Percentiles rank a stretch among this genome's conserved stretches.
Conservation (phyloP, 805 yeast genomes). For the Yarrowia sp. region DNA sequence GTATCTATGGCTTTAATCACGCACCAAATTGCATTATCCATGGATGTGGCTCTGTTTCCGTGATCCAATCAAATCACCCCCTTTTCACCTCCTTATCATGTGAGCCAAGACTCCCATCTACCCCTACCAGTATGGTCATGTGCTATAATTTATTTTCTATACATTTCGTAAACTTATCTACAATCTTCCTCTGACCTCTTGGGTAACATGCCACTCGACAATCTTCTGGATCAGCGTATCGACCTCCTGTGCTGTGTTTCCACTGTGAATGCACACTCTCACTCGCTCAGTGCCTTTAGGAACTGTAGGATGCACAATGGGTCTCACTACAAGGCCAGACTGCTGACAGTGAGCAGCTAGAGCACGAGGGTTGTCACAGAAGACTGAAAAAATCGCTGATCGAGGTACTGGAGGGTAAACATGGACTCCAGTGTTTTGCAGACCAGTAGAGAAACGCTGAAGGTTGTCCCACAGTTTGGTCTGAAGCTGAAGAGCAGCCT, state of each 20-base stretch:
- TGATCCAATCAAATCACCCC: no score
- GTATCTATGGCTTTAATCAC: no score
- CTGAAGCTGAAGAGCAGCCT: background rate
- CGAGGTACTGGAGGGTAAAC: conserved; percentile 2
- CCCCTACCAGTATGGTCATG: no score
- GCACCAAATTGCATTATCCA: no score
- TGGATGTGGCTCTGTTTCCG: no score
- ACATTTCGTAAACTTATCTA: background rate
- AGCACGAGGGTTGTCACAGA: conserved; percentile 29
- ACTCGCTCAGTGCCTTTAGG: conserved; percentile 34
- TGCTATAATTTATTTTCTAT: no score
- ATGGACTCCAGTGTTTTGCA: conserved; percentile 2
- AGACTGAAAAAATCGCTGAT: conserved; percentile 29
- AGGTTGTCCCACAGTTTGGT: background rate
- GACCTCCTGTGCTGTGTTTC: conserved; percentile 29
- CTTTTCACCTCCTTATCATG: no score
- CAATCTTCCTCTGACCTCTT: conserved; percentile 4
- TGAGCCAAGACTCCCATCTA: no score
- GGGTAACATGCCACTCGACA: background rate
- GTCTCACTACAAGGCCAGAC: conserved; percentile 32
- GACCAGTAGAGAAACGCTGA: background rate
- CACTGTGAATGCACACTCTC: conserved; percentile 33
- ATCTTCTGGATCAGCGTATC: conserved; percentile 27
- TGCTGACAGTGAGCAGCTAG: conserved; percentile 32
- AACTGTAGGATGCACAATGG: conserved; percentile 35